Evolutionary conservation across 148 eudicot genomes (phyloP).

Genomic region (Vaccinium darrowii): DNA sequence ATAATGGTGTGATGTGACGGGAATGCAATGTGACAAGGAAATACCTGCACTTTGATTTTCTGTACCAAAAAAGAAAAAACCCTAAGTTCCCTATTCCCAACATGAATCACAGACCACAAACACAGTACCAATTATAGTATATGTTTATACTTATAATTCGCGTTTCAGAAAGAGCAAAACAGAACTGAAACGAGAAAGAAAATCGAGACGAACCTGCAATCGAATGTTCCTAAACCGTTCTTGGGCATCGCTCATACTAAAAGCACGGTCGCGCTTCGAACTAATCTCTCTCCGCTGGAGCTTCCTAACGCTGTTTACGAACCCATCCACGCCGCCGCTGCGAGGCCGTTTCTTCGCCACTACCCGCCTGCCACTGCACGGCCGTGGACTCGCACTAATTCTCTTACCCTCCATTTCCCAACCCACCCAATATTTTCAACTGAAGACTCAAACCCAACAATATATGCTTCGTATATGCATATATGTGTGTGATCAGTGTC

Average conservation of each 20-base stretch:
- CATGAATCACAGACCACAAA: not conserved
- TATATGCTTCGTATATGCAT: not conserved
- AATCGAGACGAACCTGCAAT: not conserved
- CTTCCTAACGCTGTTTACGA: constrained; percentile 85
- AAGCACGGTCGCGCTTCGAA: constrained; percentile 74
- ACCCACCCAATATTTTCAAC: constrained; percentile 34
- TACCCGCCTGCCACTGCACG: constrained; percentile 71
- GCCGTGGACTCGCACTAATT: constrained; percentile 83
- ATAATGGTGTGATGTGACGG: too few species aligned
- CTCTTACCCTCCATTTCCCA: constrained; percentile 77
- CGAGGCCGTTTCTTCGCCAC: constrained; percentile 77
- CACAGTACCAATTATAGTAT: not conserved
- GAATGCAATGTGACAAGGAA: too few species aligned
- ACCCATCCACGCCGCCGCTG: constrained; percentile 64
- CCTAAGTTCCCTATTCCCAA: not conserved
- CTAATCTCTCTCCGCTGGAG: constrained; percentile 92
- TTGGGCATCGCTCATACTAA: constrained; percentile 87
- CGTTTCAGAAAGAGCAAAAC: too few species aligned
- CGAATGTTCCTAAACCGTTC: constrained; percentile 88
- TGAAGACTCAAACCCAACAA: constrained; percentile 6
- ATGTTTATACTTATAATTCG: too few species aligned
- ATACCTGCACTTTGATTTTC: too few species aligned
- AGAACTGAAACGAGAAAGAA: not conserved
- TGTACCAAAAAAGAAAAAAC: too few species aligned
- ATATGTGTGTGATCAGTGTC: not conserved